Base-by-base conservation (phyloP, 179 eudicot species). In the Nepenthes alata region DNA sequence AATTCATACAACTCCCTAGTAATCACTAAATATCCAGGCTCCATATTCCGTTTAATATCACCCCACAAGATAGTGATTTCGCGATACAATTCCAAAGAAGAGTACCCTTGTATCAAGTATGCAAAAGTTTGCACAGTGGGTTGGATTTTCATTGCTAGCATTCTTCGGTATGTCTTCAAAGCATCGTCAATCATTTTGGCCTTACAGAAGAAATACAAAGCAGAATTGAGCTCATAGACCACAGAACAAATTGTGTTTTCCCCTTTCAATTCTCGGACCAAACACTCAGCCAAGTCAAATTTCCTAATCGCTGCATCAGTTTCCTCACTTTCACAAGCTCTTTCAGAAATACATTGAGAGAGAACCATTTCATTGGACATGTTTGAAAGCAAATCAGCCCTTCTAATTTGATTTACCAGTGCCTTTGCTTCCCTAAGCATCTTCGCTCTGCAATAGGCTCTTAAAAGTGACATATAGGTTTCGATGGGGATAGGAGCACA, bases 101-200 rank as follows among this genome's bases (percentile, higher is more conserved):
- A 79, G 69, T 74, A 81, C 57, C 85, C 85, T 58, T 70, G 66
- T 67, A 84, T 62, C 72, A 91, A 58, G 74, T 72, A 70, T 37
- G 74, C 71, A 60, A 62, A 86, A 37, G 91, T 91, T 38, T 74
- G 78, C 58, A 70, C 72, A n/a, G 80, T 78, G 25, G 96, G 96
- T 12, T 71, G 67, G 65, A 89, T 77, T 51, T 79, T 74, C 74
- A 70, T 65, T 59, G 65, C 71, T 55, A 81, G 83, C 86, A 93
- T 74, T 72, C 67, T 86, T 69, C 70, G 72, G 74, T 93, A 93
- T 60, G 85, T 71, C 63, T 71, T 78, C 50, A 65, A 62, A 57
- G 95, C 88, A 77, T 93, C 98, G 37, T 72, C 95, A 25, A 80
- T 58, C 98, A 93, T 93, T 64, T 75, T 85, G 14, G 96, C 95